These are phyloP conservation scores for Vaccinium darrowii DNA, from an alignment of 148 eudicot genomes.

Conservation along the genomic window DNA sequence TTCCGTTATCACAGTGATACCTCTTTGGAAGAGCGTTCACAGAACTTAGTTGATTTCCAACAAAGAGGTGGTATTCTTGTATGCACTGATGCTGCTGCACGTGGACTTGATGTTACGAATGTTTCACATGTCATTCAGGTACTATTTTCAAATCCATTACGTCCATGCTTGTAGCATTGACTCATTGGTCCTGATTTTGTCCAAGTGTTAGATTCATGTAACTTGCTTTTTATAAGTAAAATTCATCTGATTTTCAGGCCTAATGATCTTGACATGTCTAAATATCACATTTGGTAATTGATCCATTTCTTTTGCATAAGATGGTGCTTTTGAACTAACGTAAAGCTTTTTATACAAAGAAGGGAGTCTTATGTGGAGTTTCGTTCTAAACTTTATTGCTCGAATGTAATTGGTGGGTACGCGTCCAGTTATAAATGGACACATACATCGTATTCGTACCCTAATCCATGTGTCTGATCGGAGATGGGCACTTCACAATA, in stretches of 20 bases:
- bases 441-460: not conserved
- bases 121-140: conserved; percentile 98
- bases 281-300: not conserved
- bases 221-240: not conserved
- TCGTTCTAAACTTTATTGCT: not conserved
- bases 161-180: conserved; percentile 3
- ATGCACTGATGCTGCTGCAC: conserved; percentile 96
- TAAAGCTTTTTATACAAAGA: not conserved
- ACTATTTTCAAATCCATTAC: not conserved
- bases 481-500: not conserved
- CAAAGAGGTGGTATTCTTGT: conserved; percentile 83
- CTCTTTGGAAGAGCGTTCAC: conserved; percentile 68
- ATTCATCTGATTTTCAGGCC: not conserved
- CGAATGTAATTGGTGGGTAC: not conserved
- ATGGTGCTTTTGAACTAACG: not conserved
- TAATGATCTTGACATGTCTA: not conserved
- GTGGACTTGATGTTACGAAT: conserved; percentile 85
- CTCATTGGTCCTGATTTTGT: not conserved
- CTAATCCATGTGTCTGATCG: not conserved
- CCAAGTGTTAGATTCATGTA: not conserved
- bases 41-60: conserved; percentile 63
- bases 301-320: not conserved
- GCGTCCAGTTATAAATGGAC: not conserved
- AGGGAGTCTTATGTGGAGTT: not conserved
- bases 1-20: conserved; percentile 73